phyloP scores from a whole-genome alignment of 2,329 filamentous ascomycete species.

The Claviceps pazoutovae region DNA sequence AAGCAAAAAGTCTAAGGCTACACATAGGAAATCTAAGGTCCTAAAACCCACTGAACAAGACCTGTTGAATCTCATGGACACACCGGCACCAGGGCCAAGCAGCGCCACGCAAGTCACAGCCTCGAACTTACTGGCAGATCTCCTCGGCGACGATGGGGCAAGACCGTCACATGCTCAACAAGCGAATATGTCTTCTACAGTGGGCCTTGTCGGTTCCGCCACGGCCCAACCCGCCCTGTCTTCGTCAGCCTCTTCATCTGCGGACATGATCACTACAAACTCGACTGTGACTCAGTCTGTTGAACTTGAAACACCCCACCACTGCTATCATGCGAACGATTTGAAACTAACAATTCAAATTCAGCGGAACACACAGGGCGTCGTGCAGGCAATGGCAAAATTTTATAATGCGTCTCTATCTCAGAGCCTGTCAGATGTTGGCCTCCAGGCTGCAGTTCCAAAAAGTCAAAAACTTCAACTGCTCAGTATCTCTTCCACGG shows the following conservation, averaged over 20 bases:
- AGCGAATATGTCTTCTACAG: conserved; percentile 57
- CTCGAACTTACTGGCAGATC: conserved; percentile 80
- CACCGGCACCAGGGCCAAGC: conserved; percentile 39
- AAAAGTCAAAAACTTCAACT: conserved; percentile 92
- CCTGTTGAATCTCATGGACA: conserved; percentile 81
- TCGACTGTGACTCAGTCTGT: conserved; percentile 29
- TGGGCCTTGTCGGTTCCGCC: conserved; percentile 65
- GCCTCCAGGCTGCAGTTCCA: conserved; percentile 85
- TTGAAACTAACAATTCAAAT: conserved; percentile 69
- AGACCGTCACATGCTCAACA: conserved; percentile 35
- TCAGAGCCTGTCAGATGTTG: conserved; percentile 55
- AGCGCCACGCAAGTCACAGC: conserved; percentile 50
- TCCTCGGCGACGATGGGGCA: conserved; percentile 57
- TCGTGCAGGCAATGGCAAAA: conserved; percentile 67
- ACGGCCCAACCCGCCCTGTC: conserved; percentile 23
- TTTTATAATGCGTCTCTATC: conserved; percentile 68
- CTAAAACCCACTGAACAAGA: conserved; percentile 83
- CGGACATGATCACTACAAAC: conserved; percentile 36
- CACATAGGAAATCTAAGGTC: conserved; percentile 62
- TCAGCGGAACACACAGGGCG: conserved; percentile 66
- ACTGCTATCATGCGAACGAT: conserved; percentile 78
- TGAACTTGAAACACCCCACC: conserved; percentile 40
- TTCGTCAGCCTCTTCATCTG: conserved; percentile 25
- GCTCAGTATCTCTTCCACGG: conserved; percentile 71
- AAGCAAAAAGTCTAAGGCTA: conserved; percentile 49